Evolutionary conservation across 768 basidiomycete genomes (phyloP).

Genomic region (Mycena capillaripes): DNA sequence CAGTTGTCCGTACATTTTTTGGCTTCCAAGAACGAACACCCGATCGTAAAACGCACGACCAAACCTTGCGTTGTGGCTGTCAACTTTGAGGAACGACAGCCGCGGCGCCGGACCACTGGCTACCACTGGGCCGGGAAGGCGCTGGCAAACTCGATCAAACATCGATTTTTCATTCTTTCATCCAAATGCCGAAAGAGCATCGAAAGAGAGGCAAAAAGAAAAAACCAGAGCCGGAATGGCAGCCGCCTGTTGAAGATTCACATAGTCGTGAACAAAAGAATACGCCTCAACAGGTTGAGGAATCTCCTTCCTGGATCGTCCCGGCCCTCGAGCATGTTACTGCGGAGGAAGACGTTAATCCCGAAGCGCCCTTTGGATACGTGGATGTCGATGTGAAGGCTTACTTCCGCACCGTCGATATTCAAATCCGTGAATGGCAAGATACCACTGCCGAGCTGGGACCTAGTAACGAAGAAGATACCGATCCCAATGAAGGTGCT

Average conservation of each 20-base stretch:
- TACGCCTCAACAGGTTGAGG: constrained; percentile 26
- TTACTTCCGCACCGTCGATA: constrained; percentile 91
- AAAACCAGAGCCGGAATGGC: constrained; percentile 57
- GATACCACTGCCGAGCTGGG: constrained; percentile 58
- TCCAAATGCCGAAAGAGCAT: constrained; percentile 78
- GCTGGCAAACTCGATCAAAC: neutral
- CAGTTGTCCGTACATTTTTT: too few relatives aligned
- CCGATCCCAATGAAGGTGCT: constrained; percentile 81
- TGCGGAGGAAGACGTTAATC: constrained; percentile 55
- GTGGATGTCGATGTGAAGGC: constrained; percentile 93
- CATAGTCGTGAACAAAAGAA: constrained; percentile 43
- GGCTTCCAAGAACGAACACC: too few relatives aligned
- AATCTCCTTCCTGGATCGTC: constrained; percentile 79
- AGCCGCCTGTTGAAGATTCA: constrained; percentile 24
- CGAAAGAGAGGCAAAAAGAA: constrained; percentile 85
- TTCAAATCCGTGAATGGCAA: constrained; percentile 91
- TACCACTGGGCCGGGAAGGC: neutral
- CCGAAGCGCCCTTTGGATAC: constrained; percentile 90
- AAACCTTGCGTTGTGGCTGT: too few relatives aligned
- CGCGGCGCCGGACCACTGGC: neutral
- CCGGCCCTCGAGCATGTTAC: constrained; percentile 49
- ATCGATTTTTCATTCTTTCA: neutral
- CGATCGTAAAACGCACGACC: too few relatives aligned
- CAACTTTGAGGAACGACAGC: too few relatives aligned
- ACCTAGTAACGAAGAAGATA: constrained; percentile 61